Evolutionary conservation across 257 asterid species (phyloP).

Genomic region (Apocynum venetum): DNA sequence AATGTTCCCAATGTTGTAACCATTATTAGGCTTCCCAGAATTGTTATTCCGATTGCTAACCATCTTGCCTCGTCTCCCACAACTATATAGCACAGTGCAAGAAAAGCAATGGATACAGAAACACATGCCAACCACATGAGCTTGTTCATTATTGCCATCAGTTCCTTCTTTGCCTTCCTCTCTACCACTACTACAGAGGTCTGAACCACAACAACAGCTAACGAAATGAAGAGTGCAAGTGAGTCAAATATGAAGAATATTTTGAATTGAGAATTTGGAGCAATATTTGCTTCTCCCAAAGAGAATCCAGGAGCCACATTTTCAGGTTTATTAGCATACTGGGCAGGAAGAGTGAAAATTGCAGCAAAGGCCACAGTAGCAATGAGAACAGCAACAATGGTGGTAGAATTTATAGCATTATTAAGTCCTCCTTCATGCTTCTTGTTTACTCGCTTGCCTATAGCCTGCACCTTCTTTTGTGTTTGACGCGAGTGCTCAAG

Average conservation of each 20-base stretch:
- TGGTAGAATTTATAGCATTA: constrained; percentile 74
- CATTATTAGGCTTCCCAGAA: constrained; percentile 60
- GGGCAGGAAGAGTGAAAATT: constrained; percentile 67
- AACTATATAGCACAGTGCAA: constrained; percentile 51
- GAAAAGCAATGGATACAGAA: constrained; percentile 53
- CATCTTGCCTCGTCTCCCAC: constrained; percentile 54
- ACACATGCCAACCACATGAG: constrained; percentile 85
- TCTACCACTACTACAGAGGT: constrained; percentile 71
- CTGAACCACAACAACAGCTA: constrained; percentile 82
- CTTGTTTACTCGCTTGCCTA: constrained; percentile 59
- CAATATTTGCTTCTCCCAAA: constrained; percentile 60
- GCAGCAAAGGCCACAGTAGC: constrained; percentile 83
- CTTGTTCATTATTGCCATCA: constrained; percentile 73
- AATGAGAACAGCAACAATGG: constrained; percentile 71
- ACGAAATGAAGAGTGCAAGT: constrained; percentile 67
- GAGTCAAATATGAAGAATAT: constrained; percentile 64
- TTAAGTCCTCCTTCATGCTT: constrained; percentile 77
- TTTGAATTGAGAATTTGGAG: constrained; percentile 40
- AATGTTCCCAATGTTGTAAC: constrained; percentile 58
- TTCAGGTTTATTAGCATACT: constrained; percentile 36
- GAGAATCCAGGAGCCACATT: constrained; percentile 31
- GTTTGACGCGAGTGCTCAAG: constrained; percentile 66
- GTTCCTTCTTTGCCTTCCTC: constrained; percentile 52
- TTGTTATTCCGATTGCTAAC: constrained; percentile 60
- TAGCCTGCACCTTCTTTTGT: constrained; percentile 43